Base-by-base conservation (phyloP, 345 rosid genomes). In the Moricandia arvensis region DNA sequence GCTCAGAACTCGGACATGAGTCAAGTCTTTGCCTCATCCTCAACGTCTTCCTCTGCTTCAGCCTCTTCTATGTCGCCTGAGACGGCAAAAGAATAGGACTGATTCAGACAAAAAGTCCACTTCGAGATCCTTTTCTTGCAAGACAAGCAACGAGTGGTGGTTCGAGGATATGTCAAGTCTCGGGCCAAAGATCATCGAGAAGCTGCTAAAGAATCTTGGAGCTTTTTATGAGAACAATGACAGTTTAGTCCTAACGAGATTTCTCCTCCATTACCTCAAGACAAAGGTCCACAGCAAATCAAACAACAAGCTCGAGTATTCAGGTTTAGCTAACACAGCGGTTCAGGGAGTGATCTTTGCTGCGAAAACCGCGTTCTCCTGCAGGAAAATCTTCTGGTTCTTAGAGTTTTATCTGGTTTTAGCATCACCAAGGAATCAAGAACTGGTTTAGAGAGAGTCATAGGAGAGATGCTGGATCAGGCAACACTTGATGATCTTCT, bases 401-500 rank as follows among this genome's bases (percentile, higher is more conserved):
- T 89, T 59, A 74, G 88, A 57, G 54, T 83, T 31, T 77, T 89
- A 30, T 86, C 90, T 0, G 84, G 83, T 0, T 88, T 82, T 45
- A 84, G 87, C 13, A 66, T 85, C 12, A 85, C 86, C 72, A 87
- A 77, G 70, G 88, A 81, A 30, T 87, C 86, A 77, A 87, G 85
- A 72, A 67, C 1, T 51, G 82, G 86, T 16, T 63, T 91, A 77
- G 97, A 91, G 88, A 86, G 78, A 55, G 63, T 86, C 16, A 89
- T 88, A 8, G 93, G 97, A 15, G 83, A 62, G 55, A 80, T 83
- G 83, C 77, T 91, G 43, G 91, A 91, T 68, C 82, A 89, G 74
- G 93, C 97, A 74, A 89, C 85, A 17, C 69, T 91, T 0, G 97
- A 91, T 81, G 97, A 91, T 75, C 80, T 91, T 68, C 15, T 91